A percentile compares a stretch with the other conserved stretches of the same genome.
Evolutionary conservation across 176 grass and related monocot genomes (phyloP).

Genomic region (Avena atlantica): DNA sequence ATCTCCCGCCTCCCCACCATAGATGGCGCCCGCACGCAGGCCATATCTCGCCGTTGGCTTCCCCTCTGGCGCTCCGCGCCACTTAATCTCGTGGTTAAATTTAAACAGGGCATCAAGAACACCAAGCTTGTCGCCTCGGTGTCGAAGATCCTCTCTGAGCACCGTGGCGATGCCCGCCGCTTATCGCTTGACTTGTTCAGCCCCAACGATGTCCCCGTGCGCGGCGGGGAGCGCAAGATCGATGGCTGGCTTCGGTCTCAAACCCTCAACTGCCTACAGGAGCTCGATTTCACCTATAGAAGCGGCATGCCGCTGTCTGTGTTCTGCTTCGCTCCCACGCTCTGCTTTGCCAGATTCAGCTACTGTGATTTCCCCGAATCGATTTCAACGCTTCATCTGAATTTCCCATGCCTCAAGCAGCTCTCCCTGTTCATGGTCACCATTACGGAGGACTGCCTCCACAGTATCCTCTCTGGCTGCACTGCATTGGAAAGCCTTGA

Average conservation of each 20-base stretch:
- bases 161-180: background rate
- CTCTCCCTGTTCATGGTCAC: background rate
- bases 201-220: background rate
- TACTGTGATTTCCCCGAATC: background rate
- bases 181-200: background rate
- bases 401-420: background rate
- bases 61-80: background rate
- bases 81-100: background rate
- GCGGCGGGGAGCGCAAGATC: background rate
- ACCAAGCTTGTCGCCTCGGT: background rate
- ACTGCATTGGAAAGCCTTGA: background rate
- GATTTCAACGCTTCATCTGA: background rate
- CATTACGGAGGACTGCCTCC: background rate
- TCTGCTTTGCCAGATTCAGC: background rate
- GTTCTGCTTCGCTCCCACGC: background rate
- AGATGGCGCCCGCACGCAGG: background rate
- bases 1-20: background rate
- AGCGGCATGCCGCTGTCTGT: background rate
- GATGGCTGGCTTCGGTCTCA: background rate
- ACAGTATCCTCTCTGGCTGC: background rate
- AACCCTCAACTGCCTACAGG: background rate
- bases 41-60: constrained; percentile 2
- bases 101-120: background rate
- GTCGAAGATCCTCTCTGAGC: background rate
- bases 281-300: background rate